Percentiles rank a stretch among this genome's conserved stretches.
phyloP scores from a whole-genome alignment of 257 asterid genomes.

The Primulina huaijiensis region DNA sequence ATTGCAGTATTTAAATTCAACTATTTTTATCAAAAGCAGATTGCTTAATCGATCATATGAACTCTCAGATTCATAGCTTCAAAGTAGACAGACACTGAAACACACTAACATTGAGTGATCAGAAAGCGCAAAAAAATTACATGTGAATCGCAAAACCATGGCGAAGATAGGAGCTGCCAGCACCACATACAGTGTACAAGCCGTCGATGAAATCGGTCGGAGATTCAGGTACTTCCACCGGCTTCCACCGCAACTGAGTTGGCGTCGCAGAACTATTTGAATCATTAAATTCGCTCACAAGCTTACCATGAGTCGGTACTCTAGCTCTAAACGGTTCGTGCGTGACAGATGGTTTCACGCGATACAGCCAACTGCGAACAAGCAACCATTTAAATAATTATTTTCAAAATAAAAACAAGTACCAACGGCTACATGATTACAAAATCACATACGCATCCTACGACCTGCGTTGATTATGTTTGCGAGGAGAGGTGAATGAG shows the following conservation, averaged over 20 bases:
- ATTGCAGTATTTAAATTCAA: too few relatives aligned
- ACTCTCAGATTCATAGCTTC: not conserved
- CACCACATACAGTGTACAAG: constrained; percentile 83
- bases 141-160: constrained; percentile 97
- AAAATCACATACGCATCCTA: not conserved
- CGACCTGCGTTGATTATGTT: constrained; percentile 81
- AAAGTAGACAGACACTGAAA: not conserved
- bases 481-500: constrained; percentile 95
- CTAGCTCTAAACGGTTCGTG: constrained; percentile 89
- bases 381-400: not conserved
- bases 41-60: not conserved
- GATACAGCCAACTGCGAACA: constrained; percentile 76
- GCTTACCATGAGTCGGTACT: constrained; percentile 65
- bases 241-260: constrained; percentile 93
- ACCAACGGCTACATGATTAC: not conserved
- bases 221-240: constrained; percentile 57
- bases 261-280: constrained; percentile 85
- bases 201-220: constrained; percentile 86
- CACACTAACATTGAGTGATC: not conserved
- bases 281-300: constrained; percentile 76
- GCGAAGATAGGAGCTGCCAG: constrained; percentile 95
- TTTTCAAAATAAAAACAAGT: not conserved
- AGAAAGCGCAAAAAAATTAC: constrained; percentile 31
- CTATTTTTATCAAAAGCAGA: not conserved
- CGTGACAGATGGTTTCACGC: constrained; percentile 90